Evolutionary conservation across 352 stramenopile genomes (phyloP).

Genomic region (Aphanomyces invadans): DNA sequence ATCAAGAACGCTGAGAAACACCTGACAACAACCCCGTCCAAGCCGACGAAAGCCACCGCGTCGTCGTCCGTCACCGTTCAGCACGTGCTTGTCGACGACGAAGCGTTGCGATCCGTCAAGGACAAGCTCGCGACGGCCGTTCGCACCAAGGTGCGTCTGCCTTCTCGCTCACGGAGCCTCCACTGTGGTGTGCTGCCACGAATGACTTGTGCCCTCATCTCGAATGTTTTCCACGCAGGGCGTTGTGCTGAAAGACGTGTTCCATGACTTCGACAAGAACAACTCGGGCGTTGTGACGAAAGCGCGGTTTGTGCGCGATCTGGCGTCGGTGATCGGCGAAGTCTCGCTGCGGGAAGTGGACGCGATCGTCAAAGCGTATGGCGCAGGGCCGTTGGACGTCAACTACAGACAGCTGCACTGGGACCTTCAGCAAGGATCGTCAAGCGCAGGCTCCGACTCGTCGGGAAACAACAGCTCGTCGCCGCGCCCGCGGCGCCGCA

Average conservation of each 20-base stretch:
- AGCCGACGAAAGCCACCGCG: slow-evolving; percentile 33
- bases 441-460: neutral
- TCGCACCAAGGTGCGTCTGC: slow-evolving; percentile 38
- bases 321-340: slow-evolving; percentile 52
- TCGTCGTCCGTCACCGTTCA: no score
- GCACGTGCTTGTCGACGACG: slow-evolving; percentile 32
- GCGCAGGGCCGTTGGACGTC: slow-evolving; percentile 54
- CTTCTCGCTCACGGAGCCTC: no score
- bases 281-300: slow-evolving; percentile 79
- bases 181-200: no score
- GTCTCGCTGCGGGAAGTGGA: slow-evolving; percentile 46
- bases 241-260: slow-evolving; percentile 82
- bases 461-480: neutral
- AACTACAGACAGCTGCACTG: slow-evolving; percentile 69
- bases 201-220: no score
- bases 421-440: slow-evolving; percentile 54
- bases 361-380: slow-evolving; percentile 59
- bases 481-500: slow-evolving; percentile 1
- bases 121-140: slow-evolving; percentile 51
- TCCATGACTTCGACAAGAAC: slow-evolving; percentile 78
- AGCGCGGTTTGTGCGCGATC: slow-evolving; percentile 62
- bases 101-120: slow-evolving; percentile 36
- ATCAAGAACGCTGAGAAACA: slow-evolving; percentile 67
- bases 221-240: slow-evolving; percentile 27
- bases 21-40: neutral